phyloP scores from a whole-genome alignment of 2,329 filamentous ascomycete species.

The Ambrosiella xylebori region DNA sequence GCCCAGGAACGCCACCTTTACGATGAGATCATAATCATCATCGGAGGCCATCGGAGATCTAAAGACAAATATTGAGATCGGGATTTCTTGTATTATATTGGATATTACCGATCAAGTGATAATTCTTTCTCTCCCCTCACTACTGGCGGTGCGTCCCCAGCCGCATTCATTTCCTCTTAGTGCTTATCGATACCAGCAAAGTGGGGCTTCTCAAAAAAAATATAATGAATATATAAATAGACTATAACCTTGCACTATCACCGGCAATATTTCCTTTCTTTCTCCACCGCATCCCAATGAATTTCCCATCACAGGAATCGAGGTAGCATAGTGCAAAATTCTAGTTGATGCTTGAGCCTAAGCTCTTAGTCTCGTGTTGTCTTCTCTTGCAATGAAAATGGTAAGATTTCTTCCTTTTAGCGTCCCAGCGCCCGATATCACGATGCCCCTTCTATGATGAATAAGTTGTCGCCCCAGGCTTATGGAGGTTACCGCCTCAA shows the following conservation, averaged over 20 bases:
- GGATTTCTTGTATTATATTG: too few relatives aligned
- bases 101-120: too few relatives aligned
- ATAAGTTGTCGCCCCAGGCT: constrained; percentile 33
- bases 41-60: too few relatives aligned
- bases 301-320: too few relatives aligned
- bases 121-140: not conserved
- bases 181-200: constrained; percentile 5
- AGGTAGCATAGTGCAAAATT: too few relatives aligned
- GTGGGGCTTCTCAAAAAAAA: constrained; percentile 6
- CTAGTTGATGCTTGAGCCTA: too few relatives aligned
- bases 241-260: not conserved
- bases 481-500: constrained; percentile 30
- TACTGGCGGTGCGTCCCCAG: not conserved
- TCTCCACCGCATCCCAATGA: not conserved
- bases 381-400: not conserved
- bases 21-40: too few relatives aligned
- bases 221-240: not conserved
- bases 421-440: not conserved
- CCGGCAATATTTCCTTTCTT: not conserved
- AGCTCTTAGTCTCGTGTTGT: not conserved
- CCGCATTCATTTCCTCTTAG: not conserved
- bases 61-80: too few relatives aligned
- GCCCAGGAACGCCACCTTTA: too few relatives aligned
- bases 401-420: constrained; percentile 1
- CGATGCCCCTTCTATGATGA: constrained; percentile 23